Evolutionary conservation across 305 asterid species (phyloP), one percentile per base, ranked within the genome.

Genomic region (Striga hermonthica): DNA sequence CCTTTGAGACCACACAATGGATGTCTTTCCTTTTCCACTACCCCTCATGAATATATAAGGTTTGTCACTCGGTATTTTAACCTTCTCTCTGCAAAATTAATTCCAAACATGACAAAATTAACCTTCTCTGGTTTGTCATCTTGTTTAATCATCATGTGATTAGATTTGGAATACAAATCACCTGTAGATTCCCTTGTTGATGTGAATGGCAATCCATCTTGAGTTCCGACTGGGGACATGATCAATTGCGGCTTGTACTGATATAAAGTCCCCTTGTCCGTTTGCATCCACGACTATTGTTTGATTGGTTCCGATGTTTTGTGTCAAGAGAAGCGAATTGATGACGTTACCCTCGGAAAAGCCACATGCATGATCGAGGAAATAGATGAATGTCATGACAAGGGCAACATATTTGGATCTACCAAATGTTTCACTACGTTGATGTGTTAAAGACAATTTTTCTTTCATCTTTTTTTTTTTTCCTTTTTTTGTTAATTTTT

Each of bases 1-100:
- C 67, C 75, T 84, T 44, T 80, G 73, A 5, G 91, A 75, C 93
- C 85, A 86, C 3, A 72, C 81, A 22, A 91, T 84, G 6, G 73
- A 59, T 37, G 96, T 83, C 49, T 48, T 87, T 5, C 88, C 93
- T 79, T 71, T 79, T 7, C 96, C 96, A 31, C 72, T 74, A 15
- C 97, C 96, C 75, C 84, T 86, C 88, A 91, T 68, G 85, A 84
- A 88, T 61, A 91, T 81, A 22, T 76, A 78, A 3, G 97, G 82
- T 67, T 91, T 91, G 67, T 76, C 77, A 5, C 39, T 63, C 1
- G 95, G 86, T 64, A 91, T 71, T 14, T 48, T 73, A 11, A 91
- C 87, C 74, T 85, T 80, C 74, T 88, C 97, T 73, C 97, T 91
- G 81, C 68, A 72, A n/a, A 34, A 68, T 28, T 49, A 11, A 50